Conservation (phyloP, 2,329 filamentous ascomycete species). For the Penicillium aurantiogriseum region DNA sequence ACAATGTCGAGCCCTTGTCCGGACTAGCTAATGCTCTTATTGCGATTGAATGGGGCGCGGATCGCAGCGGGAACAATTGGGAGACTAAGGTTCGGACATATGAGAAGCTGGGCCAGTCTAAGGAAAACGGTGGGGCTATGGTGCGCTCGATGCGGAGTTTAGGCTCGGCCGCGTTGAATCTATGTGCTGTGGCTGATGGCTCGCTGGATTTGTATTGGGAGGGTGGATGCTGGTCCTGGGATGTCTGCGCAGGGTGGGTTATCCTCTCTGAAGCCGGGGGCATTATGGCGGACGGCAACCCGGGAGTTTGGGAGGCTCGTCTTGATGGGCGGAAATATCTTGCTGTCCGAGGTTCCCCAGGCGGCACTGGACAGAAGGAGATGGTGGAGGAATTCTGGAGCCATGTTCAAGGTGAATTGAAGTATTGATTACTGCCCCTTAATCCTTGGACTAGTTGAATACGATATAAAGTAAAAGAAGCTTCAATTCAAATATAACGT, state of each 20-base stretch:
- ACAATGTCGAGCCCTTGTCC: conserved; percentile 45
- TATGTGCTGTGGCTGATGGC: conserved; percentile 59
- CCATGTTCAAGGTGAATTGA: conserved; percentile 38
- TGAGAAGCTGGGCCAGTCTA: conserved; percentile 45
- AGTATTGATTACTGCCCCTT: conserved; percentile 28
- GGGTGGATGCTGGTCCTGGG: conserved; percentile 65
- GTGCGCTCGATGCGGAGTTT: conserved; percentile 58
- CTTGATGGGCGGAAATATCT: conserved; percentile 59
- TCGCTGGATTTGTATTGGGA: conserved; percentile 64
- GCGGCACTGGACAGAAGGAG: conserved; percentile 37
- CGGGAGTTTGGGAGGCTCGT: conserved; percentile 55
- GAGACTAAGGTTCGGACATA: conserved; percentile 57
- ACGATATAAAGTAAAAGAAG: not conserved
- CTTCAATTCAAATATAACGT: not conserved
- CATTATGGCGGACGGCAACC: conserved; percentile 58
- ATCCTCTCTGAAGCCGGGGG: conserved; percentile 61
- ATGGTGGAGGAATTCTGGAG: conserved; percentile 46
- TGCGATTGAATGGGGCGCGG: conserved; percentile 61
- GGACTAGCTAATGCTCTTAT: conserved; percentile 54
- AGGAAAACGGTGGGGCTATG: conserved; percentile 59
- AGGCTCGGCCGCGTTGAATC: conserved; percentile 60
- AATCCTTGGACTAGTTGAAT: not conserved
- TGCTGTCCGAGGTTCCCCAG: conserved; percentile 37
- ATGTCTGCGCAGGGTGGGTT: conserved; percentile 64
- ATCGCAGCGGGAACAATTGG: conserved; percentile 57